Base-by-base conservation (phyloP, 768 basidiomycete genomes). In the Pleurotus tuoliensis region DNA sequence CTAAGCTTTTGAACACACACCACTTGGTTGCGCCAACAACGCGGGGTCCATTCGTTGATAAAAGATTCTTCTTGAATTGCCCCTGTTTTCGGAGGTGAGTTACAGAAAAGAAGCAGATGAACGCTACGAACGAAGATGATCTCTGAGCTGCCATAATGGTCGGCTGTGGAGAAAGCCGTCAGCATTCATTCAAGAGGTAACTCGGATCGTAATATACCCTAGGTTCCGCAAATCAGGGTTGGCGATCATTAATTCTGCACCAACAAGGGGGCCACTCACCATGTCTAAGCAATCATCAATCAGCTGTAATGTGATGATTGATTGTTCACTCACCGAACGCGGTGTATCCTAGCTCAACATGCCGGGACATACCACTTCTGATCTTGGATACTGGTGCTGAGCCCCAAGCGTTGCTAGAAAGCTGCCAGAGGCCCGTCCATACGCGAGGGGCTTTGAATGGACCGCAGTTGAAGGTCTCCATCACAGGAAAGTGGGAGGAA, bases 341-440 rank as follows among this genome's bases (percentile, higher is more conserved):
- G 13, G 75, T 82, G 64, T 81, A 88, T 5, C 87, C 87, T 37
- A 72, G 69, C 30, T 83, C 77, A 52, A 80, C 79, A 63, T 90
- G 82, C 22, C 76, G 79, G 15, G 67, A 72, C 88, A 93, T 90
- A 40, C 81, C 84, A 59, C 79, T 73, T 52, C 84, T 82, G 56
- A 93, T 80, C 63, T 82, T 84, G 27, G 78, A 62, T 1, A 82
- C 81, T 0, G 87, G 76, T 1, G 87, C 87, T 47, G 81, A 87
- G 16, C 92, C 91, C 91, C 91, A 93, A 2, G 90, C 90, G 50
- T 86, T 88, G 65, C 88, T 88, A 9, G 91, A 91, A 38, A 93
- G 80, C 59, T 93, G 92, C 91, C 91, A 93, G 3, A 93, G 78
- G 8, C 90, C 90, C 5, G 79, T 81, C 86, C 87, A 90, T 54